Evolutionary conservation across 805 yeast genomes (phyloP).

Genomic region (Grigorovia humatica): DNA sequence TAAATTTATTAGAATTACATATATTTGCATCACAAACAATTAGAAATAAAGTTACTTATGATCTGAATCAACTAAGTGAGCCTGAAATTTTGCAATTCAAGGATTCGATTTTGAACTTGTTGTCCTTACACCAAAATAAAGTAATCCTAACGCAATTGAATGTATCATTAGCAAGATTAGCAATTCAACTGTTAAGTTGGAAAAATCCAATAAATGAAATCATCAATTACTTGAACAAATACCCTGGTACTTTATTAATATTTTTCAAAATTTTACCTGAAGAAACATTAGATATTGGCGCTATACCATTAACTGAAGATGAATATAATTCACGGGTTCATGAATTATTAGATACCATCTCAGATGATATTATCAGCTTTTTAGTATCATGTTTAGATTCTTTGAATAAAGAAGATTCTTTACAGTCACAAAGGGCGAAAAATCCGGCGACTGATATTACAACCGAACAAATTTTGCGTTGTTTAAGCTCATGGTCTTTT

Average conservation of each 20-base stretch:
- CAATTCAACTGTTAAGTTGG: constrained; percentile 75
- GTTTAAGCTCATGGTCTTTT: constrained; percentile 82
- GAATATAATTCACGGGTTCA: constrained; percentile 60
- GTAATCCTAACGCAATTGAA: constrained; percentile 76
- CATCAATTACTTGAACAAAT: constrained; percentile 33
- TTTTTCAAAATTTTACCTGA: constrained; percentile 86
- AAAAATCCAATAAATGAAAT: constrained; percentile 57
- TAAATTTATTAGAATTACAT: constrained; percentile 43
- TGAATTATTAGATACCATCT: constrained; percentile 54
- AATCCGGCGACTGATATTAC: constrained; percentile 16
- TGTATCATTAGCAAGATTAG: constrained; percentile 69
- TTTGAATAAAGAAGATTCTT: constrained; percentile 4
- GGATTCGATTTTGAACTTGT: constrained; percentile 49
- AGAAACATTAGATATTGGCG: constrained; percentile 69
- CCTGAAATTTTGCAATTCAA: constrained; percentile 56
- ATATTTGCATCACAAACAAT: constrained; percentile 89
- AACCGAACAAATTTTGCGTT: constrained; percentile 43
- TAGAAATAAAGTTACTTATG: constrained; percentile 74
- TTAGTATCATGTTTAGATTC: constrained; percentile 37
- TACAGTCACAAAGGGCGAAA: constrained; percentile 25
- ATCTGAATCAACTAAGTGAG: constrained; percentile 58
- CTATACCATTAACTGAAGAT: constrained; percentile 69
- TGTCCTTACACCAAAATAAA: constrained; percentile 37
- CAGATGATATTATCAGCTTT: constrained; percentile 55
- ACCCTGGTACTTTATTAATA: constrained; percentile 48